phyloP scores from a whole-genome alignment of 805 yeast genomes.

The Zygosaccharomyces siamensis region DNA sequence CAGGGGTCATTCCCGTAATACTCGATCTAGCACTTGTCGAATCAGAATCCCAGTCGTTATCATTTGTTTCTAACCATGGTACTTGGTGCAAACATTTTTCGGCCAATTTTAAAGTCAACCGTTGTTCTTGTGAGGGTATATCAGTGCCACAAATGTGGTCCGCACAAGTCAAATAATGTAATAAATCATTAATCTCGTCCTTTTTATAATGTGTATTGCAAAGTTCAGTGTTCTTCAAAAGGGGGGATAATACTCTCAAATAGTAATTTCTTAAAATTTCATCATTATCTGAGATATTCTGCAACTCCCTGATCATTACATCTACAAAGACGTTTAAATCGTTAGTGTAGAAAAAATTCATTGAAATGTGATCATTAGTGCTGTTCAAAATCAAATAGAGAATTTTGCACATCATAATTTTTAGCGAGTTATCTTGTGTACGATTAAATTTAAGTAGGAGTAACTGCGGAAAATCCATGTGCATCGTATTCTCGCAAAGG shows the following conservation, averaged over 20 bases:
- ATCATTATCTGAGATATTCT: constrained; percentile 57
- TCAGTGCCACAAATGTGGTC: constrained; percentile 27
- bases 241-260: constrained; percentile 66
- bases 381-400: constrained; percentile 65
- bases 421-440: constrained; percentile 60
- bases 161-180: constrained; percentile 41
- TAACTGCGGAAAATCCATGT: constrained; percentile 58
- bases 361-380: constrained; percentile 46
- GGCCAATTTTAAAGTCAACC: constrained; percentile 42
- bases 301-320: constrained; percentile 73
- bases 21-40: constrained; percentile 22
- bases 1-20: constrained; percentile 17
- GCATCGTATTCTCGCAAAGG: constrained; percentile 42
- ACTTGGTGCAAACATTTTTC: constrained; percentile 34
- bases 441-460: constrained; percentile 74
- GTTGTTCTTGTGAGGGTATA: constrained; percentile 24
- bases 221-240: constrained; percentile 63
- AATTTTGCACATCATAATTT: constrained; percentile 73
- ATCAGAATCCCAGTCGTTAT: constrained; percentile 9
- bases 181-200: constrained; percentile 46
- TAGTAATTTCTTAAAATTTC: constrained; percentile 62
- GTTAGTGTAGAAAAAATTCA: constrained; percentile 70
- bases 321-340: constrained; percentile 82
- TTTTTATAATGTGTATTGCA: constrained; percentile 52
- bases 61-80: constrained; percentile 32